These are phyloP conservation scores for Lyophyllum decastes DNA, from an alignment of 768 basidiomycete species.

Conservation along the genomic window DNA sequence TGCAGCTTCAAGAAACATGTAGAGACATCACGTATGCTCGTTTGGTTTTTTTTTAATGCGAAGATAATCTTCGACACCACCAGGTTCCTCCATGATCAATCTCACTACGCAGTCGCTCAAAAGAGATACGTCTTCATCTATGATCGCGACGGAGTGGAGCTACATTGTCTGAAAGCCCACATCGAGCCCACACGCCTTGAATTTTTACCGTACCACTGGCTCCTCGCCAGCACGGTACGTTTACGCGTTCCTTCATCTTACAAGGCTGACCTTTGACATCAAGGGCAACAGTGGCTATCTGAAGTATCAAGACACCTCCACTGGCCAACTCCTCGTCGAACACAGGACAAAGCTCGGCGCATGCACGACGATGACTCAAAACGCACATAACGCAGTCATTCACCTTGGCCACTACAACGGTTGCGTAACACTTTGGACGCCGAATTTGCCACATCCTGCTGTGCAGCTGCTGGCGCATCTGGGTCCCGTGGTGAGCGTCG, in stretches of 20 bases:
- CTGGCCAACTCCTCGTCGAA: slow-evolving; percentile 81
- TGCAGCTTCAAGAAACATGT: slow-evolving; percentile 88
- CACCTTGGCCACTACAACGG: slow-evolving; percentile 96
- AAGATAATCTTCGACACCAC: background rate
- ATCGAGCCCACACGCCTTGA: slow-evolving; percentile 90
- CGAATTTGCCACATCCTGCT: slow-evolving; percentile 88
- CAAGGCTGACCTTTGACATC: background rate
- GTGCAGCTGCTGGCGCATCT: slow-evolving; percentile 91
- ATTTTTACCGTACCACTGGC: slow-evolving; percentile 95
- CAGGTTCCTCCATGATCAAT: slow-evolving; percentile 91
- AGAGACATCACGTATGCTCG: slow-evolving; percentile 85
- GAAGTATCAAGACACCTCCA: slow-evolving; percentile 97
- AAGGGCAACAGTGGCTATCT: slow-evolving; percentile 91
- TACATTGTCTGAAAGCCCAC: slow-evolving; percentile 82
- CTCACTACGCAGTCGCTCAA: slow-evolving; percentile 93
- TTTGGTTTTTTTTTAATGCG: background rate
- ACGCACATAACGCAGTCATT: slow-evolving; percentile 90
- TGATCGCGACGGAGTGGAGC: slow-evolving; percentile 89
- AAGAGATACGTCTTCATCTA: slow-evolving; percentile 97
- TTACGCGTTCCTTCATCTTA: background rate
- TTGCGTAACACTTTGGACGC: slow-evolving; percentile 95
- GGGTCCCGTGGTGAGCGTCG: slow-evolving; percentile 80
- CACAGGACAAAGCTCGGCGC: slow-evolving; percentile 91
- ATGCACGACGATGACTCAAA: slow-evolving; percentile 86
- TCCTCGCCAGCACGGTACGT: slow-evolving; percentile 82